Conservation (phyloP, 2,329 filamentous ascomycete genomes). For the Fusarium poae region DNA sequence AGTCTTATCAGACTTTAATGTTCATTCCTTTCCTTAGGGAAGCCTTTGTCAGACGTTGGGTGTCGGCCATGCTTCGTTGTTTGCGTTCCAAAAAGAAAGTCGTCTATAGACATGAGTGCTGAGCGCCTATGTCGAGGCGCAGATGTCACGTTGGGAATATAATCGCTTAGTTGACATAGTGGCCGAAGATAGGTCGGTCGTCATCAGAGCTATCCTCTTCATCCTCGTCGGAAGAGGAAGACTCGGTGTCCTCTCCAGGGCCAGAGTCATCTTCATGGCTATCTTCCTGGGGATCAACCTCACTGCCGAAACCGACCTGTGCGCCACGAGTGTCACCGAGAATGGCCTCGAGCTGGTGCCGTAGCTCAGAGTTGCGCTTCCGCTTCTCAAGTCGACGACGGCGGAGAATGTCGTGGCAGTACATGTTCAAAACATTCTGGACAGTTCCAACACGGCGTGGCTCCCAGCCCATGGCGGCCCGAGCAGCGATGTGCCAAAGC, state of each 20-base stretch:
- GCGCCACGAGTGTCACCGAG: conserved; percentile 28
- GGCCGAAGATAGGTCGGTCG: conserved; percentile 6
- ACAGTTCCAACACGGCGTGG: neutral
- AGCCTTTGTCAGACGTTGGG: neutral
- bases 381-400: conserved; percentile 16
- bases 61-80: neutral
- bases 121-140: neutral
- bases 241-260: neutral
- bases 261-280: neutral
- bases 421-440: conserved; percentile 16
- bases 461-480: conserved; percentile 37
- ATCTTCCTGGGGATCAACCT: conserved; percentile 5
- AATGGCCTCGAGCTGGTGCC: conserved; percentile 20
- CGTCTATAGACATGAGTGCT: neutral
- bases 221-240: conserved; percentile 1
- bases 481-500: conserved; percentile 37
- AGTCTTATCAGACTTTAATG: neutral
- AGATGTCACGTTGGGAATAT: neutral
- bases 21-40: no score
- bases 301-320: conserved; percentile 7
- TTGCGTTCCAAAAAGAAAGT: neutral
- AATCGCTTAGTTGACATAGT: neutral
- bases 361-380: conserved; percentile 13
- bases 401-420: conserved; percentile 31
- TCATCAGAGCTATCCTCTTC: conserved; percentile 6